These are phyloP conservation scores for Hirsutella thompsonii DNA, from an alignment of 2,329 filamentous ascomycete genomes.

Conservation along the genomic window DNA sequence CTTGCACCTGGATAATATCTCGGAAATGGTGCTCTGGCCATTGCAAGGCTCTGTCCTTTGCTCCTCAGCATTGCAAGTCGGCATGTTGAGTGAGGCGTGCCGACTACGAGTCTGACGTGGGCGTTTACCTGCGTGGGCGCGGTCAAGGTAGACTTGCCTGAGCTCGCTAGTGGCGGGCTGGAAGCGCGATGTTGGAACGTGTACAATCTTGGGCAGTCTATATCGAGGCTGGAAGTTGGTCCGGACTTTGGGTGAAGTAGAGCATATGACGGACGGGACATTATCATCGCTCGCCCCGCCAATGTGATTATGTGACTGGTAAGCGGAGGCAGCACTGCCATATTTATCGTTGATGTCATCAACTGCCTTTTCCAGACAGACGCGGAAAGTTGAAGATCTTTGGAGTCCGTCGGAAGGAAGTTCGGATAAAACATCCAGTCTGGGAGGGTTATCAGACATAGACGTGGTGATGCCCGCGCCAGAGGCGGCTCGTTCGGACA, in stretches of 20 bases:
- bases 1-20: background rate
- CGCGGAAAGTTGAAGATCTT: slow-evolving; percentile 15
- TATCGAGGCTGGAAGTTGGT: slow-evolving; percentile 8
- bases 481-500: slow-evolving; percentile 1
- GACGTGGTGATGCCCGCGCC: background rate
- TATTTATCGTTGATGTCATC: slow-evolving; percentile 17
- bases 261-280: background rate
- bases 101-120: background rate
- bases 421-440: slow-evolving; percentile 15
- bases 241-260: background rate
- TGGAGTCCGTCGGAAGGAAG: slow-evolving; percentile 10
- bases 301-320: background rate
- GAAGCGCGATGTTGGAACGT: slow-evolving; percentile 2
- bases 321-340: slow-evolving; percentile 5
- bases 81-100: slow-evolving; percentile 4
- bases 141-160: slow-evolving; percentile 2
- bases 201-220: slow-evolving; percentile 6
- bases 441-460: slow-evolving; percentile 9
- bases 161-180: slow-evolving; percentile 6
- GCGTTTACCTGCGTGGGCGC: background rate
- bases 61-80: slow-evolving; percentile 6
- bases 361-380: slow-evolving; percentile 16
- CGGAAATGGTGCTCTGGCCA: background rate
- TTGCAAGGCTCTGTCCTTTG: background rate
- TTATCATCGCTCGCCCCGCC: slow-evolving; percentile 1